A percentile compares a stretch with the other conserved stretches of the same genome.
Evolutionary conservation across 129 eudicot species (phyloP).

Genomic region (Tagetes erecta): DNA sequence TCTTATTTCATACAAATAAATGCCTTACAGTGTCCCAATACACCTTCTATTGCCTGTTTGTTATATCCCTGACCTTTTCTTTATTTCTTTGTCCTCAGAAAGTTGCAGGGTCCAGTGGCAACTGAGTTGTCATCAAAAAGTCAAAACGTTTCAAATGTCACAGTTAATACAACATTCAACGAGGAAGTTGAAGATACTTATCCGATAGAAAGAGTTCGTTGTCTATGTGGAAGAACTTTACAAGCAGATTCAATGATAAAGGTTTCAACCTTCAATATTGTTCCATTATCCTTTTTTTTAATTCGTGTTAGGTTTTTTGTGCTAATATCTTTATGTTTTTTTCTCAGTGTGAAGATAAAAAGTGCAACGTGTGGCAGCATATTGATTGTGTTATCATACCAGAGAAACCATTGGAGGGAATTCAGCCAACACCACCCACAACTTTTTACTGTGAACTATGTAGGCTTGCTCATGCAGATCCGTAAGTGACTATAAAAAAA

Average conservation of each 20-base stretch:
- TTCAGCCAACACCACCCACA: conserved; percentile 61
- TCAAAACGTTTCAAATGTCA: conserved; percentile 54
- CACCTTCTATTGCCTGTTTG: conserved; percentile 4
- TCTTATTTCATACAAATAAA: conserved; percentile 12
- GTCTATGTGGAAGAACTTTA: conserved; percentile 76
- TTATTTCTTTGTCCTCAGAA: conserved; percentile 44
- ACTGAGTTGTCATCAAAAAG: conserved; percentile 72
- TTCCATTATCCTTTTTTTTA: neutral
- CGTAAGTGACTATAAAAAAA: conserved; percentile 57
- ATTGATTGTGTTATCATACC: conserved; percentile 77
- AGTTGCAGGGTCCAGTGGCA: conserved; percentile 85
- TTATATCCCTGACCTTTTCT: conserved; percentile 13
- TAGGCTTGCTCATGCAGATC: conserved; percentile 88
- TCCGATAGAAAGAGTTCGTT: conserved; percentile 69
- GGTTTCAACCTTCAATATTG: conserved; percentile 40
- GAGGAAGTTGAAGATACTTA: conserved; percentile 67
- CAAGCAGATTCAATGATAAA: conserved; percentile 76
- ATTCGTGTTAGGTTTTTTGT: neutral
- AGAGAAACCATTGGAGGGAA: conserved; percentile 77
- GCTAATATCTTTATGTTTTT: conserved; percentile 2
- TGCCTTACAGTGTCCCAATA: conserved; percentile 17
- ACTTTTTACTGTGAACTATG: conserved; percentile 83
- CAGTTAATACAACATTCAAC: conserved; percentile 41
- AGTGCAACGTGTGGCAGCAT: conserved; percentile 87
- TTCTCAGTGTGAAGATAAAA: conserved; percentile 83